A percentile compares a stretch with the other conserved stretches of the same genome.
Evolutionary conservation across 2,329 filamentous ascomycete species (phyloP).

Genomic region (Xylaria sp.): DNA sequence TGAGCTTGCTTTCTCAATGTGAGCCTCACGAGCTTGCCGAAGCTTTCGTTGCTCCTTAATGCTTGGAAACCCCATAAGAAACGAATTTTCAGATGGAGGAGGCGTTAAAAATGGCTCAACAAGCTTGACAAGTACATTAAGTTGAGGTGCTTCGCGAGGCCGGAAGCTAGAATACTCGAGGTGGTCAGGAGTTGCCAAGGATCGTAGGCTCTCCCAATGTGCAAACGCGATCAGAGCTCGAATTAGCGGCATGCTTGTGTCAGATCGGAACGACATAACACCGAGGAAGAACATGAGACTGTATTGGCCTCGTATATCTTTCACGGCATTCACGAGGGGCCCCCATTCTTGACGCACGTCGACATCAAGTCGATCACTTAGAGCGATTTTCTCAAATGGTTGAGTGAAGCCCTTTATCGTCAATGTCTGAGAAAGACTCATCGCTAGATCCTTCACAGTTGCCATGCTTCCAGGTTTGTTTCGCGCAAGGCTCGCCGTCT

Average conservation of each 20-base stretch:
- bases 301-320: slow-evolving; percentile 9
- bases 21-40: slow-evolving; percentile 32
- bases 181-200: slow-evolving; percentile 40
- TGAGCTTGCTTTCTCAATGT: slow-evolving; percentile 35
- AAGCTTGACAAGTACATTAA: slow-evolving; percentile 36
- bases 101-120: slow-evolving; percentile 38
- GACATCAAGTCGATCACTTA: slow-evolving; percentile 28
- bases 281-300: slow-evolving; percentile 33
- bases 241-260: slow-evolving; percentile 30
- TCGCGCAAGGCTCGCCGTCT: slow-evolving; percentile 14
- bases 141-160: slow-evolving; percentile 36
- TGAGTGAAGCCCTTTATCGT: slow-evolving; percentile 27
- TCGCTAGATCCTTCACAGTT: slow-evolving; percentile 24
- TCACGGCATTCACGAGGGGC: slow-evolving; percentile 25
- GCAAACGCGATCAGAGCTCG: slow-evolving; percentile 47
- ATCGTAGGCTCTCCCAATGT: slow-evolving; percentile 43
- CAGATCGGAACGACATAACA: slow-evolving; percentile 29
- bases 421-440: slow-evolving; percentile 23
- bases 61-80: slow-evolving; percentile 30
- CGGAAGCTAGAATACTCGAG: slow-evolving; percentile 42
- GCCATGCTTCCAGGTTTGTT: slow-evolving; percentile 19
- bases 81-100: slow-evolving; percentile 28
- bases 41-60: slow-evolving; percentile 38
- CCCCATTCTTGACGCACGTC: slow-evolving; percentile 33
- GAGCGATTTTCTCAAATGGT: slow-evolving; percentile 22